Evolutionary conservation across 495 filamentous ascomycete genomes (phyloP), one percentile per base, ranked within the genome.

Genomic region (Lepraria neglecta): DNA sequence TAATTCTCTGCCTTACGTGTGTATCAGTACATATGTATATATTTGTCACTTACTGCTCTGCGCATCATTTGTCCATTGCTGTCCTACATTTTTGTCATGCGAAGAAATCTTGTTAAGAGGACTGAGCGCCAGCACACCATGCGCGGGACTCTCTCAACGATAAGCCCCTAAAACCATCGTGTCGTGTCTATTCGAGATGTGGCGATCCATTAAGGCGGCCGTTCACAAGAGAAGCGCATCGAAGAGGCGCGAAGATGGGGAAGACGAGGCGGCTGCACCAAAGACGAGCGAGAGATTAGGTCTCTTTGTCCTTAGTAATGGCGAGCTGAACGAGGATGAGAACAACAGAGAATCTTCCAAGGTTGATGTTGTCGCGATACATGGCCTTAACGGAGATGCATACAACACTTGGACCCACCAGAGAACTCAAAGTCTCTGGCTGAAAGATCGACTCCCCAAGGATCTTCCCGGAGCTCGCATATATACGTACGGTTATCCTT

Each of bases 401-500:
- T 21, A 35, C 24, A 30, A 48, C 3, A 58, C 60, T 4, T 62
- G 60, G 60, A 62, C 60, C n/a, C 33, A 57, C 21, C n/a, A 30
- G n/a, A 33, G 45, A 10, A 38, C 33, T 3, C 11, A 35, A 19
- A 46, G n/a, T 19, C 21, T 59, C 6, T 66, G 64, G 64, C 56
- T 64, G 3, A 55, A 56, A 15, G 64, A 66, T 43, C 31, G 52
- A 21, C 56, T 66, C 11, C 64, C 64, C 10, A 11, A 54, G 45
- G 28, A 52, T 27, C 40, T 73, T 10, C 64, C 69, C 11, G 61
- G 57, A 28, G 65, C 70, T 17, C 65, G 70, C 11, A 65, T 73
- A 50, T 64, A 68, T 62, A 69, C 70, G n/a, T 71, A 70, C 47
- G 71, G 70, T 12, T 72, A 65, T 52, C 58, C 67, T 19, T 61